Base-by-base conservation (phyloP, 352 stramenopile genomes). In the Phytophthora hybrid region DNA sequence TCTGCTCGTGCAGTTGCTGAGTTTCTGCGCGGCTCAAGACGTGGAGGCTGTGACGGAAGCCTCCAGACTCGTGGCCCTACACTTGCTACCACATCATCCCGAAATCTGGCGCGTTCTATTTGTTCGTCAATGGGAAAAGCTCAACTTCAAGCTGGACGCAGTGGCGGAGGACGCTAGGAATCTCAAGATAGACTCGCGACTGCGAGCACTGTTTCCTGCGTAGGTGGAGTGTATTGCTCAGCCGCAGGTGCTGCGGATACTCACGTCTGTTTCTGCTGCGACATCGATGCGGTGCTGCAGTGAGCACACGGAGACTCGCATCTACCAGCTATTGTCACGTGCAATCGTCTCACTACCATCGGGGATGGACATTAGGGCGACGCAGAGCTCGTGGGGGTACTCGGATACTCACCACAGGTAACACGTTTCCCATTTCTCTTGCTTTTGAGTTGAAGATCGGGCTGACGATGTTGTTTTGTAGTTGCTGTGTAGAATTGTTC, bases 251-350 rank as follows among this genome's bases (percentile, higher is more conserved):
- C 44, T 49, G 34, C 13, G 39, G 26, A 8, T 59, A 26, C 37
- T 52, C 6, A 70, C 31, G 19, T 56, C 54, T 13, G 29, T 46
- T n/a, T 46, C 13, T 46, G 39, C 13, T 46, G 18, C 29, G 4
- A 31, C 29, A 4, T 31, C 29, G 29, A 31, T 31, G 29, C 29
- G 29, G 29, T 7, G 29, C 0, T 47, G 19, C 66, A 90, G 81
- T 51, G 56, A 66, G 19, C 83, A 59, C 57, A 77, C 74, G 11
- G 85, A 93, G 54, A 88, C 80, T 34, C 85, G 87, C 31, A 69
- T 93, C 57, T 91, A 77, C 63, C 87, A 93, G 66, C 64, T 93
- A 56, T 73, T 93, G 56, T 71, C 85, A 6, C 87, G 88, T 61
- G 81, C 79, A 19, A 74, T 92, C 34, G 81, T 79, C 16, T 78